A percentile compares a stretch with the other conserved stretches of the same genome.
Evolutionary conservation across 192 early-diverging fungal species (phyloP).

Genomic region (Obelidium mucronatum): DNA sequence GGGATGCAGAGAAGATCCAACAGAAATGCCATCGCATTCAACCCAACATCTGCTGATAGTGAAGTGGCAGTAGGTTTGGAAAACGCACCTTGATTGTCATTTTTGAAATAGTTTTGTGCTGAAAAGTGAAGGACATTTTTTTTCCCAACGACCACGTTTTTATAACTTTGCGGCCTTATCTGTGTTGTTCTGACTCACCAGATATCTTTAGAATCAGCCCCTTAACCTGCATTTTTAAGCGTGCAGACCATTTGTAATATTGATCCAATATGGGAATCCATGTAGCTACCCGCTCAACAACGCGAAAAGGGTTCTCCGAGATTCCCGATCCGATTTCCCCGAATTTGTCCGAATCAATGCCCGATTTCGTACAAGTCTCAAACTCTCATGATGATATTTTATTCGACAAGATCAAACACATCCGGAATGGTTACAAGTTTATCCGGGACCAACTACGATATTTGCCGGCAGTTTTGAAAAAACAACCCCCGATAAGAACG

Average conservation of each 20-base stretch:
- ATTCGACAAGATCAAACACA: constrained; percentile 17
- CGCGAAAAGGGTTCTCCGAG: too few relatives aligned
- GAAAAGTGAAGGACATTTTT: not conserved
- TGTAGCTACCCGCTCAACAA: too few relatives aligned
- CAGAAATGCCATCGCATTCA: too few relatives aligned
- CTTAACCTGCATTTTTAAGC: too few relatives aligned
- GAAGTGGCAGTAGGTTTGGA: too few relatives aligned
- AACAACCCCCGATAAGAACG: not conserved
- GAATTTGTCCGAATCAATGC: not conserved
- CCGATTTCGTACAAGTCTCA: not conserved
- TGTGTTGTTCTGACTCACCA: not conserved
- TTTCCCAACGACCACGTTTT: not conserved
- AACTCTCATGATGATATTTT: not conserved
- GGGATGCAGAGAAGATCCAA: too few relatives aligned
- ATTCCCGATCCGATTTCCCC: not conserved
- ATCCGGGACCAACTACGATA: constrained; percentile 67
- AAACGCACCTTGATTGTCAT: not conserved
- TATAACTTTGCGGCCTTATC: not conserved
- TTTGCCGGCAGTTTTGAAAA: not conserved
- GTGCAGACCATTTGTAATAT: too few relatives aligned
- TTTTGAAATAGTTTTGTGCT: not conserved
- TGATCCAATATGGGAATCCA: too few relatives aligned
- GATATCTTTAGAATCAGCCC: not conserved
- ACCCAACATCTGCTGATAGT: too few relatives aligned
- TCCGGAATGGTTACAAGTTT: constrained; percentile 76